Conservation (phyloP, 2,329 filamentous ascomycete species). For the Nannizzia gypsea region DNA sequence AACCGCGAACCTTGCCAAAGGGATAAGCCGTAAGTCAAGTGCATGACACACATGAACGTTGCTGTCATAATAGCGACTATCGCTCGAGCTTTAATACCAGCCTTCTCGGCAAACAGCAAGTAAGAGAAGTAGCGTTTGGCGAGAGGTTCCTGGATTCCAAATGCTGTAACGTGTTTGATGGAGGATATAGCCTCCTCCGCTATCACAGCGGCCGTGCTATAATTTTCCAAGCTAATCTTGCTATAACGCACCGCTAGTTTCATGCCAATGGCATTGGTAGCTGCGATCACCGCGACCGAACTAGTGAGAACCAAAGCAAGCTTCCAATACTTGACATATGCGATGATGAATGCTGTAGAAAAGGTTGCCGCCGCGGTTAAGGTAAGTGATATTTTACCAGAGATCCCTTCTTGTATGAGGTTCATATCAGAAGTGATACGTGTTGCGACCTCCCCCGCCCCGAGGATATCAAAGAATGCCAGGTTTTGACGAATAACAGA, state of each 20-base stretch:
- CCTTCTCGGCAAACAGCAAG: slow-evolving; percentile 53
- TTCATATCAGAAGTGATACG: slow-evolving; percentile 78
- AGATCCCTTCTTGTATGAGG: slow-evolving; percentile 73
- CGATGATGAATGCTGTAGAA: slow-evolving; percentile 66
- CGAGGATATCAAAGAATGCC: slow-evolving; percentile 72
- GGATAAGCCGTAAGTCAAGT: slow-evolving; percentile 60
- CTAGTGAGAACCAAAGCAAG: slow-evolving; percentile 66
- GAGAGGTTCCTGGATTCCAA: slow-evolving; percentile 69
- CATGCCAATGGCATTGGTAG: slow-evolving; percentile 57
- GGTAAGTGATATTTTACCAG: slow-evolving; percentile 58
- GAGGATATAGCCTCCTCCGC: slow-evolving; percentile 78
- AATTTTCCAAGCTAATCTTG: slow-evolving; percentile 57
- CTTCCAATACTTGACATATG: slow-evolving; percentile 74
- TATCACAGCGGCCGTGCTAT: slow-evolving; percentile 62
- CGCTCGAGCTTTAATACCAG: slow-evolving; percentile 57
- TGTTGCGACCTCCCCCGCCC: slow-evolving; percentile 72
- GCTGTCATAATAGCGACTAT: slow-evolving; percentile 59
- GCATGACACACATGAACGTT: slow-evolving; percentile 62
- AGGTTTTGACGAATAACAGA: slow-evolving; percentile 70
- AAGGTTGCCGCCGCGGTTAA: slow-evolving; percentile 54
- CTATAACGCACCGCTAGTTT: slow-evolving; percentile 60
- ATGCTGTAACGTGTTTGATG: slow-evolving; percentile 68
- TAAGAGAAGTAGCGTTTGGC: slow-evolving; percentile 62
- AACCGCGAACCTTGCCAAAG: slow-evolving; percentile 67
- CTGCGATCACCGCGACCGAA: slow-evolving; percentile 56